A percentile compares a stretch with the other conserved stretches of the same genome.
phyloP scores from a whole-genome alignment of 805 yeast species.

The Ascoidea asiatica region DNA sequence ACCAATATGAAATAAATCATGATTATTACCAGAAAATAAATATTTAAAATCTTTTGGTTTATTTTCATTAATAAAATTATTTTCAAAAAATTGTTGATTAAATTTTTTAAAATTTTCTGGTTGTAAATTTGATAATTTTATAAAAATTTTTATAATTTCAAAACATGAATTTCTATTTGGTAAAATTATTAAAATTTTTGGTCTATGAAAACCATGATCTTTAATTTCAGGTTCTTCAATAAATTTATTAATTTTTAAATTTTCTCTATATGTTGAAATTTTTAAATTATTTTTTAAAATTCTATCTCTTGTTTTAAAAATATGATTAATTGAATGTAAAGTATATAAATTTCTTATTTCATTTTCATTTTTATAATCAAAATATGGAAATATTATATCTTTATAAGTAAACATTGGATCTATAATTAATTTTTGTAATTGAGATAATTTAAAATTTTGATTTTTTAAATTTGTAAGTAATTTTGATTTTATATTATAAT shows the following conservation, averaged over 20 bases:
- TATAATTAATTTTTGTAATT: constrained; percentile 37
- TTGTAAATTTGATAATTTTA: constrained; percentile 48
- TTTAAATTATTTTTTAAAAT: constrained; percentile 64
- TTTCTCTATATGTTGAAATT: constrained; percentile 28
- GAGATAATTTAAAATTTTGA: constrained; percentile 17
- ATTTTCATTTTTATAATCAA: constrained; percentile 31
- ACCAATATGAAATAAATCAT: constrained; percentile 88
- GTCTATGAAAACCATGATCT: constrained; percentile 94
- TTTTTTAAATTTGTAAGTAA: constrained; percentile 22
- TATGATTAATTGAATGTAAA: constrained; percentile 69
- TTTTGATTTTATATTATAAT: constrained; percentile 30
- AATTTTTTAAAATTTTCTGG: constrained; percentile 79
- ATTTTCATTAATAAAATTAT: constrained; percentile 23
- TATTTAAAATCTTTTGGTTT: constrained; percentile 80
- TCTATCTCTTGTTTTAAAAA: constrained; percentile 78
- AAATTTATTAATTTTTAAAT: constrained; percentile 20
- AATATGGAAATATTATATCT: constrained; percentile 53
- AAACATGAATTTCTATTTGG: constrained; percentile 78
- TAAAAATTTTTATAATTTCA: constrained; percentile 49
- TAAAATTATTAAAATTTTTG: constrained; percentile 68
- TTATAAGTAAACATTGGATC: constrained; percentile 60
- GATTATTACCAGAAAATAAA: constrained; percentile 76
- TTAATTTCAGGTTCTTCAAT: constrained; percentile 46
- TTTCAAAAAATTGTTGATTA: constrained; percentile 46
- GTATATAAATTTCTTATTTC: constrained; percentile 50